Base-by-base conservation (phyloP, 164 flowering plant genomes). In the Platanus orientalis region DNA sequence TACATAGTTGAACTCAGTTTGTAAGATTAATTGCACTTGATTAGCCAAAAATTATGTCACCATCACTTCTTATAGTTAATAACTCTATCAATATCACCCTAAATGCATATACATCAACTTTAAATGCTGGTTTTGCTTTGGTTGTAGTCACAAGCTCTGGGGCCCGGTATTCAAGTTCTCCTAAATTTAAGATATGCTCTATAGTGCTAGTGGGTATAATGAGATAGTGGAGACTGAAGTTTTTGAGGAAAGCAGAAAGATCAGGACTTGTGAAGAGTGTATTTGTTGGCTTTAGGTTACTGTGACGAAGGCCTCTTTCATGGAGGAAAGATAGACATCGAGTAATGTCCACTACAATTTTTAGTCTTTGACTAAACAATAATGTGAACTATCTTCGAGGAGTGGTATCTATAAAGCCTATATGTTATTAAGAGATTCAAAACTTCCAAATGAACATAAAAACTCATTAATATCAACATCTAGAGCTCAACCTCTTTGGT, bases 11-110 rank as follows among this genome's bases (percentile, higher is more conserved):
- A 57, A 95, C 99, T 97, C 99, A 95, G 68, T 95, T 97, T 0
- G 94, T 81, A 7, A 95, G 89, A 66, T 92, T 97, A 14, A 95
- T 97, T 0, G 92, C 96, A 11, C 94, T 96, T 0, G 94, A 82
- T 40, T 92, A 89, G 7, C 97, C 97, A 3, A 97, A 89, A 23
- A 92, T 87, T 54, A 95, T 88, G 80, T 92, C 99, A 16, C 97
- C 99, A 0, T 96, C 94, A 66, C 99, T 92, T 80, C 86, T 85
- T 73, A 92, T 76, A 0, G 99, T 92, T 57, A 95, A 73, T 61
- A 92, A 57, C 61, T 95, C 97, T 97, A 95, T 85, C 60, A 92
- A 39, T 34, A 95, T 88, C 49, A 95, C 99, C 26, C 99, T 97
- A 53, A 89, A 79, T 13, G 99, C 86, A 65, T 92, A 95, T 7